Evolutionary conservation across 2,329 filamentous ascomycete species (phyloP).

Genomic region (Chaetomium sp.): DNA sequence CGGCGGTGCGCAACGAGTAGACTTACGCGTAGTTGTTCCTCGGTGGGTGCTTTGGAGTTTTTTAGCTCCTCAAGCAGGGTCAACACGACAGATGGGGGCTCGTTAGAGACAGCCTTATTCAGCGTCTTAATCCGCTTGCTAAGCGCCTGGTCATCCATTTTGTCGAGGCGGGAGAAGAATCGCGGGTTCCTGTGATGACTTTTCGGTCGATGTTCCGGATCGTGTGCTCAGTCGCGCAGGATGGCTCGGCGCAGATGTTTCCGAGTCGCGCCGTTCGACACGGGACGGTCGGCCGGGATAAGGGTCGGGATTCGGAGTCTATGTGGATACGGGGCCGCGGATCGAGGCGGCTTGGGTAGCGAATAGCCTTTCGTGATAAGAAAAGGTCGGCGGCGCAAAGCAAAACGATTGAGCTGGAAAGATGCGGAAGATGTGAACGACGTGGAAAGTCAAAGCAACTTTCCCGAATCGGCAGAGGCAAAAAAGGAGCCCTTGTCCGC

Average conservation of each 20-base stretch:
- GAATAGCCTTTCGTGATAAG: too few relatives aligned
- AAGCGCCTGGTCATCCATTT: conserved; percentile 78
- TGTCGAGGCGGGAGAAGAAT: neutral
- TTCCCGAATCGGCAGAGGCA: conserved; percentile 2
- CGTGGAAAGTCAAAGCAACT: neutral
- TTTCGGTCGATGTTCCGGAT: too few relatives aligned
- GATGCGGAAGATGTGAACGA: neutral
- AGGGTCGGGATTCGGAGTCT: too few relatives aligned
- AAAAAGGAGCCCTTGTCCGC: neutral
- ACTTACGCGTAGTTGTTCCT: conserved; percentile 77
- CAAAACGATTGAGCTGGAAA: neutral
- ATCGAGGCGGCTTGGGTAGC: too few relatives aligned
- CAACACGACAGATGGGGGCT: conserved; percentile 65
- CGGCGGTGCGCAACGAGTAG: neutral
- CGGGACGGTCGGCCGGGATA: too few relatives aligned
- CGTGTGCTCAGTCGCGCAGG: too few relatives aligned
- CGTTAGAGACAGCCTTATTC: conserved; percentile 71
- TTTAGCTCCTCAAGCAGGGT: conserved; percentile 71
- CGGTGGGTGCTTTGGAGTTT: conserved; percentile 73
- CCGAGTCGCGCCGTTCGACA: too few relatives aligned
- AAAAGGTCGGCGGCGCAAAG: too few relatives aligned
- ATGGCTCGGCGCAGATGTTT: too few relatives aligned
- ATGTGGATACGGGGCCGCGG: too few relatives aligned
- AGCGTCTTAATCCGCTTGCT: conserved; percentile 70
- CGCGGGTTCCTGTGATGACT: too few relatives aligned